Percentiles rank a stretch among this genome's conserved stretches.
phyloP scores from a whole-genome alignment of 1,284 basidiomycete genomes.

The Cutaneotrichosporon cyanovorans region DNA sequence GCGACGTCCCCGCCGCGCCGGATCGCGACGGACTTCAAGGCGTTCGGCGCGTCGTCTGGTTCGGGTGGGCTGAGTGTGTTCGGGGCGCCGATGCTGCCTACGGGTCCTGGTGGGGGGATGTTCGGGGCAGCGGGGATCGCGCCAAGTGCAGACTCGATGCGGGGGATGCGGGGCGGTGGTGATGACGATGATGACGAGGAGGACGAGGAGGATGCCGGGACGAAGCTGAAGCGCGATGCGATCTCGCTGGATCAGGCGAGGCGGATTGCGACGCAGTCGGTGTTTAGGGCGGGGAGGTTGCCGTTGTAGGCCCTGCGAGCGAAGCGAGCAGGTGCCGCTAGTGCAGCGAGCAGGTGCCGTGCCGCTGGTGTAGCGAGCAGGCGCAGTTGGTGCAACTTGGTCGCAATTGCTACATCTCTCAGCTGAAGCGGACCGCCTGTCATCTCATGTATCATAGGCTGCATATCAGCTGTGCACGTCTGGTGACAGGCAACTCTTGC shows the following conservation, averaged over 20 bases:
- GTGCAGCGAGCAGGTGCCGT: too few species aligned
- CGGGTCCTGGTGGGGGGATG: slow-evolving; percentile 46
- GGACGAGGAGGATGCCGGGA: slow-evolving; percentile 41
- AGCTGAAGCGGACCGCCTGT: too few species aligned
- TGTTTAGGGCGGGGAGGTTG: slow-evolving; percentile 45
- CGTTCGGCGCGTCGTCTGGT: slow-evolving; percentile 55
- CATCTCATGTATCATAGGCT: too few species aligned
- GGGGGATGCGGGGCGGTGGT: slow-evolving; percentile 47
- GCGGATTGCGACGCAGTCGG: slow-evolving; percentile 49
- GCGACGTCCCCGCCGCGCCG: slow-evolving; percentile 59
- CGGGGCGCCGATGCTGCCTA: slow-evolving; percentile 38
- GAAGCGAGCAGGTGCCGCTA: not conserved
- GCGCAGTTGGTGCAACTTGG: not conserved
- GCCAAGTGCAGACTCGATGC: slow-evolving; percentile 30
- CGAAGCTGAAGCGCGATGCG: slow-evolving; percentile 65
- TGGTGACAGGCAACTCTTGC: too few species aligned
- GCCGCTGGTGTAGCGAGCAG: too few species aligned
- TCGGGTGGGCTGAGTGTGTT: slow-evolving; percentile 41
- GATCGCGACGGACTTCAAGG: slow-evolving; percentile 78
- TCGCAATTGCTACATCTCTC: not conserved
- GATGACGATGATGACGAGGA: slow-evolving; percentile 58
- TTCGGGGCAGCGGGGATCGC: slow-evolving; percentile 36
- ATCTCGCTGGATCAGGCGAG: slow-evolving; percentile 81
- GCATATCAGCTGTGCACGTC: too few species aligned
- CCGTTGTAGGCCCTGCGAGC: slow-evolving; percentile 7